These are phyloP conservation scores for Phlyctochytrium planicorne DNA, from an alignment of 192 early-diverging fungal genomes.

Conservation along the genomic window DNA sequence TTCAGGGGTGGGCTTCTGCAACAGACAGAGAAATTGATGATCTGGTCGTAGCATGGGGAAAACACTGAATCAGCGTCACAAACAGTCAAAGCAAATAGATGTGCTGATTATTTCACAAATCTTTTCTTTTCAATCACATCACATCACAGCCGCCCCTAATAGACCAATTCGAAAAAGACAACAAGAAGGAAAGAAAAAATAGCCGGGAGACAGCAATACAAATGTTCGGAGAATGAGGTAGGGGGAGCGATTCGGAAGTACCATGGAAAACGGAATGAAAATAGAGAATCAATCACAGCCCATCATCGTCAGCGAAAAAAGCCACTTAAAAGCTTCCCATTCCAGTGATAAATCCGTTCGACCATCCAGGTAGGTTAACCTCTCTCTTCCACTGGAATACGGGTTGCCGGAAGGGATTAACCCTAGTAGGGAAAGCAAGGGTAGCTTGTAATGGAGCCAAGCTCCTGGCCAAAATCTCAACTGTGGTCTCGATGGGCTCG, in stretches of 20 bases:
- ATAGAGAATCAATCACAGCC: not conserved
- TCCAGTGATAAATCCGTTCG: conserved; percentile 51
- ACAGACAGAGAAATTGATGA: too few relatives aligned
- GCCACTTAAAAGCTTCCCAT: conserved; percentile 15
- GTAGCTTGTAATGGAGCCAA: conserved; percentile 32
- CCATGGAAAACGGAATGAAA: not conserved
- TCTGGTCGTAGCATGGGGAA: too few relatives aligned
- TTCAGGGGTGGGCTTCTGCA: too few relatives aligned
- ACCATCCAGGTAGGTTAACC: conserved; percentile 53
- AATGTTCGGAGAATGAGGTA: too few relatives aligned
- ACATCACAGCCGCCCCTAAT: too few relatives aligned
- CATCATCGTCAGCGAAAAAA: not conserved
- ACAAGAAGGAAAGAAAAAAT: too few relatives aligned
- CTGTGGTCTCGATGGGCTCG: conserved; percentile 45
- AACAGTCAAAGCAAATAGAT: too few relatives aligned
- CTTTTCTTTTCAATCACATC: too few relatives aligned
- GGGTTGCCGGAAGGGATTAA: conserved; percentile 55
- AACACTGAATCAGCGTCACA: too few relatives aligned
- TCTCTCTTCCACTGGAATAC: conserved; percentile 49
- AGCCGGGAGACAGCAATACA: too few relatives aligned
- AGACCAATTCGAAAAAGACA: too few relatives aligned
- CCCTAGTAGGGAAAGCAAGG: conserved; percentile 24
- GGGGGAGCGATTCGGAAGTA: not conserved
- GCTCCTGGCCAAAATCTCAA: conserved; percentile 31
- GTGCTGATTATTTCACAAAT: too few relatives aligned